Evolutionary conservation across 106 monocot species (phyloP).

Genomic region (Dioscorea alata): DNA sequence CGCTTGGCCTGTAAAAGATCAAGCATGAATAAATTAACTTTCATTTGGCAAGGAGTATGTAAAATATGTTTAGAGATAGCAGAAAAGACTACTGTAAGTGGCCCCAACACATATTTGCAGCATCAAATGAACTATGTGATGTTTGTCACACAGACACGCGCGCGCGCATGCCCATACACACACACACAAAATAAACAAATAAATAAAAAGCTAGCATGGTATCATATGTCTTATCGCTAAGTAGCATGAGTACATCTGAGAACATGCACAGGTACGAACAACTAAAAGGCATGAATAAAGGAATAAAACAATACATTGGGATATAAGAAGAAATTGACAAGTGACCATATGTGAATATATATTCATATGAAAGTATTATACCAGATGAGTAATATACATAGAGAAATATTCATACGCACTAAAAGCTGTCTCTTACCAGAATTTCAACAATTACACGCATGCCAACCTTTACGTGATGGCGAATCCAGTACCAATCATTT

Average conservation of each 20-base stretch:
- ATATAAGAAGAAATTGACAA: too few relatives aligned
- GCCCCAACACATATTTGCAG: too few relatives aligned
- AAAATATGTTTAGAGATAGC: not conserved
- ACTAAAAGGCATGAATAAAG: too few relatives aligned
- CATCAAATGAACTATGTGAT: not conserved
- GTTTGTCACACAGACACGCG: not conserved
- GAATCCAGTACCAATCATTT: slow-evolving; percentile 99
- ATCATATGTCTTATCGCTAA: not conserved
- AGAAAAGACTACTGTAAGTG: not conserved
- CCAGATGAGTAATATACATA: too few relatives aligned
- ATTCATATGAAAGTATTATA: too few relatives aligned
- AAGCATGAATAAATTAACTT: not conserved
- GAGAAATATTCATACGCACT: too few relatives aligned
- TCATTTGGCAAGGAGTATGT: not conserved
- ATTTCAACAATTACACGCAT: slow-evolving; percentile 91
- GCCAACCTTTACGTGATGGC: slow-evolving; percentile 94
- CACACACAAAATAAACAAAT: not conserved
- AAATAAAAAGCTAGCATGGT: not conserved
- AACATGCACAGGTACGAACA: too few relatives aligned
- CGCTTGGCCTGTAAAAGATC: slow-evolving; percentile 72
- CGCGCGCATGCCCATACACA: too few relatives aligned
- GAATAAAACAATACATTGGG: too few relatives aligned
- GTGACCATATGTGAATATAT: too few relatives aligned
- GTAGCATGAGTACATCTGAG: too few relatives aligned
- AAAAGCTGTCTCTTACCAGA: slow-evolving; percentile 42